These are phyloP conservation scores for Lipomyces lipofer DNA, from an alignment of 805 yeast genomes.

Conservation along the genomic window DNA sequence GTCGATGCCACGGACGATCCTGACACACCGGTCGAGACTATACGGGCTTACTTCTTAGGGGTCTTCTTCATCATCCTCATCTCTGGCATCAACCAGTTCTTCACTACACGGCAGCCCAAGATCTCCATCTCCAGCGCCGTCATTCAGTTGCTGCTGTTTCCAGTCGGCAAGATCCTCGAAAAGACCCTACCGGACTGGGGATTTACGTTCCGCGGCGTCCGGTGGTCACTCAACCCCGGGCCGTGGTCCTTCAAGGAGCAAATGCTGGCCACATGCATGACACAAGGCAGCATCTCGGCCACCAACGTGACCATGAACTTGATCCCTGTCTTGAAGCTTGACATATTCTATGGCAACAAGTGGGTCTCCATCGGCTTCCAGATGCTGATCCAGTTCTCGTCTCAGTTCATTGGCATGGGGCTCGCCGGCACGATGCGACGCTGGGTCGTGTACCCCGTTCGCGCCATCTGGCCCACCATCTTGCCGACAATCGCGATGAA, in stretches of 20 bases:
- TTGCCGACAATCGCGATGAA: constrained; percentile 53
- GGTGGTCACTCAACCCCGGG: constrained; percentile 54
- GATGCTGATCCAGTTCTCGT: constrained; percentile 51
- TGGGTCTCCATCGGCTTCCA: constrained; percentile 53
- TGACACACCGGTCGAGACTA: constrained; percentile 48
- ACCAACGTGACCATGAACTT: constrained; percentile 22
- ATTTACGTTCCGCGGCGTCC: constrained; percentile 38
- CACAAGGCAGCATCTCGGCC: constrained; percentile 9
- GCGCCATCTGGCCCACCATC: constrained; percentile 61
- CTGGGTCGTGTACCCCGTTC: constrained; percentile 46
- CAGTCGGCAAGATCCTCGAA: constrained; percentile 49
- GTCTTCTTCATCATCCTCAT: constrained; percentile 56
- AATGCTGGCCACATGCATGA: constrained; percentile 53
- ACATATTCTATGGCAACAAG: constrained; percentile 21
- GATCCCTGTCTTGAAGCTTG: constrained; percentile 17
- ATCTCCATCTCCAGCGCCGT: constrained; percentile 58
- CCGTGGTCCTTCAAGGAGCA: constrained; percentile 64
- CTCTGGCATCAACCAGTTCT: constrained; percentile 59
- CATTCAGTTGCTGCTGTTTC: constrained; percentile 65
- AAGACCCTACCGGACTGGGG: constrained; percentile 24
- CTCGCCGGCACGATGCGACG: constrained; percentile 65
- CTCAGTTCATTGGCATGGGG: constrained; percentile 66
- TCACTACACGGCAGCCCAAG: constrained; percentile 58
- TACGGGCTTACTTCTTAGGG: constrained; percentile 56
- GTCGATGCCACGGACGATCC: constrained; percentile 56